Evolutionary conservation across 768 basidiomycete species (phyloP).

Genomic region (Chalciporus sphaerocephalus): DNA sequence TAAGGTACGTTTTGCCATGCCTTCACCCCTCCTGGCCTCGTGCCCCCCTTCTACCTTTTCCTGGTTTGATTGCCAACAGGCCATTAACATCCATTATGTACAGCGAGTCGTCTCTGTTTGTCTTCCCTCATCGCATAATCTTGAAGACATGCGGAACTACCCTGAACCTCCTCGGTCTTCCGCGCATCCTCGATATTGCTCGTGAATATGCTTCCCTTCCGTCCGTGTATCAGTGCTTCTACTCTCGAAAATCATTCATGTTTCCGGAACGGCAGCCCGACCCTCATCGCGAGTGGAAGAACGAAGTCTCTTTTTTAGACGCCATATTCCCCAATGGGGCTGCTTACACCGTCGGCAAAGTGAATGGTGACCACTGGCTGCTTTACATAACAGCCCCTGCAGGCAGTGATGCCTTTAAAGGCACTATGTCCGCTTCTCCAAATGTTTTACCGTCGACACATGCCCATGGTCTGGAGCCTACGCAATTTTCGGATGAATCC

Average conservation of each 20-base stretch:
- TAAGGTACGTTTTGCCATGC: conserved; percentile 62
- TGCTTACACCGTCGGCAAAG: conserved; percentile 95
- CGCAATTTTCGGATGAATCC: conserved; percentile 6
- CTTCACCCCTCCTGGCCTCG: neutral
- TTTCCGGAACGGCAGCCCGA: conserved; percentile 94
- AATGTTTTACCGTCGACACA: conserved; percentile 13
- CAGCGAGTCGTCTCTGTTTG: conserved; percentile 96
- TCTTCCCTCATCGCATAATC: conserved; percentile 92
- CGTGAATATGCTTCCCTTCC: conserved; percentile 58
- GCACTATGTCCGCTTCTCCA: conserved; percentile 21
- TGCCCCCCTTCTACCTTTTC: conserved; percentile 1
- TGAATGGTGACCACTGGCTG: conserved; percentile 98
- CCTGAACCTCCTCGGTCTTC: conserved; percentile 91
- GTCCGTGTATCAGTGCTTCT: conserved; percentile 88
- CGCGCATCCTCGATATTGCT: conserved; percentile 93
- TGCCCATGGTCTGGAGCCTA: conserved; percentile 11
- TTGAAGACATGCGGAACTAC: conserved; percentile 99
- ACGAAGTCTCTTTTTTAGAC: conserved; percentile 90
- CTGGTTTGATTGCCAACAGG: conserved; percentile 1
- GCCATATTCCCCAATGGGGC: conserved; percentile 83
- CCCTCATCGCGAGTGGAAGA: conserved; percentile 90
- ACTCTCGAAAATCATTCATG: conserved; percentile 98
- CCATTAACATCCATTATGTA: conserved; percentile 12
- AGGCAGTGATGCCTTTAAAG: conserved; percentile 21
- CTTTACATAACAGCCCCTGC: conserved; percentile 81